These are phyloP conservation scores for Eucalyptus cladocalyx DNA, from an alignment of 345 rosid genomes.

Conservation along the genomic window DNA sequence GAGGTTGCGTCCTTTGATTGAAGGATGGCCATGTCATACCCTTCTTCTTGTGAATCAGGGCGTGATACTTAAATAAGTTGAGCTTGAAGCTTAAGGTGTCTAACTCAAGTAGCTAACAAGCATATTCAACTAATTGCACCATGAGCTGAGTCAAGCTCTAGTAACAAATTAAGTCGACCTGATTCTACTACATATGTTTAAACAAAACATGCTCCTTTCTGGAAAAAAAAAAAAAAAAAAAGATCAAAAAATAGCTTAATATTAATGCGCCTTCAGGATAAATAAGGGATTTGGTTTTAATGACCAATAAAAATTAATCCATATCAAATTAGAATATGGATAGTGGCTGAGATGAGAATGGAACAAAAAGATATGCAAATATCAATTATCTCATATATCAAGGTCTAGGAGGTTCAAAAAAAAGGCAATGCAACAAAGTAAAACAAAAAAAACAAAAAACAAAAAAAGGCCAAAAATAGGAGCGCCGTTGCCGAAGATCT, in stretches of 20 bases:
- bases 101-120: neutral
- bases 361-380: neutral
- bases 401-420: neutral
- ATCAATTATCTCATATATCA: neutral
- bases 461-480: neutral
- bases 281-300: too few species aligned
- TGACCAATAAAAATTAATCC: too few species aligned
- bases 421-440: neutral
- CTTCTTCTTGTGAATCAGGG: accelerated
- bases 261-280: neutral
- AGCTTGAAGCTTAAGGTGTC: neutral
- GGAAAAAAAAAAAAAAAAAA: neutral
- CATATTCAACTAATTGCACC: neutral
- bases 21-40: too few species aligned
- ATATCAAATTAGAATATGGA: neutral
- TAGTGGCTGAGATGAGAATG: neutral
- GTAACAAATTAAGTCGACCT: neutral
- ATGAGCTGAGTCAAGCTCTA: neutral
- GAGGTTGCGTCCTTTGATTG: accelerated
- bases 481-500: constrained; percentile 83
- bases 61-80: neutral
- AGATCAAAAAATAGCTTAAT: neutral
- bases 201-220: neutral
- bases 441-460: neutral
- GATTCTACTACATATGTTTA: neutral